Evolutionary conservation across 1,284 basidiomycete species (phyloP).

Genomic region (Pterulicium gracile): DNA sequence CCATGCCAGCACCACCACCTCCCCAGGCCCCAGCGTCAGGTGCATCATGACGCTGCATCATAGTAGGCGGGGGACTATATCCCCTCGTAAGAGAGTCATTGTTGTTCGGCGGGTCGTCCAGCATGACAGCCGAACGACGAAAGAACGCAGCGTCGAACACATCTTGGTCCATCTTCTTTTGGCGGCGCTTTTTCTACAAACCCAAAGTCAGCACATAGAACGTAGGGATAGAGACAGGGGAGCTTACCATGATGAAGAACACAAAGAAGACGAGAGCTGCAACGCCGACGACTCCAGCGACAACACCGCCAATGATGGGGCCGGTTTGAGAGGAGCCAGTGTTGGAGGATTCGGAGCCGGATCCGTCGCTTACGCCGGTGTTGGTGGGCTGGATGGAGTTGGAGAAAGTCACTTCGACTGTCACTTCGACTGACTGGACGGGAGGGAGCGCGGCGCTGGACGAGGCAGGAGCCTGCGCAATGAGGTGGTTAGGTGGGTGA

Average conservation of each 20-base stretch:
- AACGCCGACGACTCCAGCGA: neutral
- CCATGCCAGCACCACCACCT: neutral
- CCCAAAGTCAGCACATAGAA: neutral
- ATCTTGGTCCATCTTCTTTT: neutral
- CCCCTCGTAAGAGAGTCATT: neutral
- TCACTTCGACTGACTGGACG: no score
- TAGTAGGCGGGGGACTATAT: neutral
- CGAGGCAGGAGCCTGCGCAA: no score
- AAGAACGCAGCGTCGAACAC: slow-evolving; percentile 2
- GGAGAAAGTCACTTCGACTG: no score
- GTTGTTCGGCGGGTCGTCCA: neutral
- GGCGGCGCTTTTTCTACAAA: slow-evolving; percentile 1
- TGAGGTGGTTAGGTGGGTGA: no score
- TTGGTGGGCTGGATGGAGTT: no score
- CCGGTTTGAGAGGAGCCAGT: neutral
- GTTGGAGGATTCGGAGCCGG: neutral
- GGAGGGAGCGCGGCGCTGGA: no score
- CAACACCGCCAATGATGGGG: neutral
- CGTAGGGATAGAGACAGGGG: neutral
- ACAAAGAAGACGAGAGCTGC: neutral
- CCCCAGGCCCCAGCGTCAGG: neutral
- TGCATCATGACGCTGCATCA: neutral
- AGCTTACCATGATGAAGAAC: neutral
- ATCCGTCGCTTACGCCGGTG: neutral
- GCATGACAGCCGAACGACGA: slow-evolving; percentile 1